A percentile compares a stretch with the other conserved stretches of the same genome.
These are phyloP conservation scores for Sporothrix brunneoviolacea DNA, from an alignment of 2,329 filamentous ascomycete species.

Conservation along the genomic window DNA sequence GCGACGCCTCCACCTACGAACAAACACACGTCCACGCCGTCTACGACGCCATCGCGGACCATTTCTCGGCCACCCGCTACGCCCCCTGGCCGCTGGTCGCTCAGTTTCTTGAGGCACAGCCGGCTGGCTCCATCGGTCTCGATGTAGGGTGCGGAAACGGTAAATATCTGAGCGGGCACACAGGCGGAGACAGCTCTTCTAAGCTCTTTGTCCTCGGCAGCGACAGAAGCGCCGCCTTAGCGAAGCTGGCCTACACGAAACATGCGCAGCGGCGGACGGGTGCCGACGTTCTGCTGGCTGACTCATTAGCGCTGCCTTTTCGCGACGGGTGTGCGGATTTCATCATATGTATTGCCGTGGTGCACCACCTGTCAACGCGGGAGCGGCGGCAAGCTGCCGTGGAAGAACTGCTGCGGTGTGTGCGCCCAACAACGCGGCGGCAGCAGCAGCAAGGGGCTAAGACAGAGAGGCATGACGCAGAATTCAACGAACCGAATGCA, in stretches of 20 bases:
- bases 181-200: conserved; percentile 40
- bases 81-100: conserved; percentile 91
- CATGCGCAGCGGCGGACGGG: conserved; percentile 21
- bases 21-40: conserved; percentile 81
- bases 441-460: too few relatives aligned
- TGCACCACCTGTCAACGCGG: conserved; percentile 84
- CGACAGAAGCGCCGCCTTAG: conserved; percentile 64
- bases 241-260: conserved; percentile 39
- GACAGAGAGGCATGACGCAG: too few relatives aligned
- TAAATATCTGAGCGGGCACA: conserved; percentile 62
- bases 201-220: conserved; percentile 74
- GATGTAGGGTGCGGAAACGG: conserved; percentile 97
- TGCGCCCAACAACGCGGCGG: conserved; percentile 33
- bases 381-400: conserved; percentile 68
- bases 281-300: conserved; percentile 69
- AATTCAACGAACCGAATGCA: too few relatives aligned
- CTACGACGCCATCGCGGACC: conserved; percentile 79
- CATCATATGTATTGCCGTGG: conserved; percentile 85
- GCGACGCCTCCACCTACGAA: conserved; percentile 56
- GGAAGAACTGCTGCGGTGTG: conserved; percentile 59
- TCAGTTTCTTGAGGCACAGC: conserved; percentile 61
- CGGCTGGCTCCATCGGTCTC: conserved; percentile 69
- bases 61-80: conserved; percentile 74
- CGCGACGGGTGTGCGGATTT: conserved; percentile 60
- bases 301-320: conserved; percentile 79